Evolutionary conservation across 2,329 filamentous ascomycete genomes (phyloP), one percentile per base, ranked within the genome.

Genomic region (Keithomyces neogunnii): DNA sequence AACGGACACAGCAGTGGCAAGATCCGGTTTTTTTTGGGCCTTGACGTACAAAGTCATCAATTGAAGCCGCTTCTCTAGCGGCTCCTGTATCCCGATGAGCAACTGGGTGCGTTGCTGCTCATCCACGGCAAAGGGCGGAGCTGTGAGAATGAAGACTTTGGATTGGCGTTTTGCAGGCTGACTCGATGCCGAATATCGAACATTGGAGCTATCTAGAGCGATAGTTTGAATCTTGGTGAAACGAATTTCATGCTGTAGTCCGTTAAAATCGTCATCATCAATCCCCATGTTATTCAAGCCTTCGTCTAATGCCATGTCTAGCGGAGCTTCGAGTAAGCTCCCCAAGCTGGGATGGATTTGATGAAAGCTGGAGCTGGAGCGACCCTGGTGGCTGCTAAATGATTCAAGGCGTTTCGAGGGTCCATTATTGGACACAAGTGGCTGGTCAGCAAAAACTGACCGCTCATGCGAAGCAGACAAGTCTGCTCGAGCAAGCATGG

Each of bases 401-500:
- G 91, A 95, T 49, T 93, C 85, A 5, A 82, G 78, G 53, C 86
- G 80, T 57, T 85, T 81, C 11, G 76, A 68, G 43, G 75, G 74
- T 0, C 64, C 64, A 49, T 70, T 66, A 9, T 64, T 67, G 7
- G 70, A 60, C 7, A 69, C 62, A 3, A 66, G 74, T 57, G 64
- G 68, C 64, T 77, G 80, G 47, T 96, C 90, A 31, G 84, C 79
- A 63, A 95, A 95, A n/a, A 84, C 79, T 1, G 84, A 77, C 60
- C 88, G 80, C 59, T 95, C 90, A 57, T 92, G 88, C 13, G 86
- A 93, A 8, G 88, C 85, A 0, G 89, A 92, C 26, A 96, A 73
- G 63, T 96, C 92, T 33, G 88, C 87, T 60, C 92, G 80, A 13
- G 91, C 91, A 49, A 96, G 75, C 69, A 96, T 80, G 13, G 92